Conservation (phyloP, 163 green algal genomes). For the Scenedesmus sp. region DNA sequence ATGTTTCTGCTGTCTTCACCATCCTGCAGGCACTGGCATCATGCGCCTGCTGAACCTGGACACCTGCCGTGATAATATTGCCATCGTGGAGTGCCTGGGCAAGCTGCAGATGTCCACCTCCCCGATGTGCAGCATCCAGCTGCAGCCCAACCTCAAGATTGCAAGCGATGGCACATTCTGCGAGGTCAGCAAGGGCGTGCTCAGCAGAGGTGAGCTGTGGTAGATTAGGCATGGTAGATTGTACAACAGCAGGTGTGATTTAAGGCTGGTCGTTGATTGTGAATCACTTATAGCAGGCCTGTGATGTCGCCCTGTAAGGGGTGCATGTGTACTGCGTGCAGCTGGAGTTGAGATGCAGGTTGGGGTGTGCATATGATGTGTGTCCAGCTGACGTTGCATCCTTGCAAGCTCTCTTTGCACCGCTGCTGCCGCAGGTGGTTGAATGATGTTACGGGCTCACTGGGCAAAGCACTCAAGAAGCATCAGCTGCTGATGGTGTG, state of each 20-base stretch:
- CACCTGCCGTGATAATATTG: neutral
- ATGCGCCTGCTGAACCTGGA: neutral
- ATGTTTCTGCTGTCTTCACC: neutral
- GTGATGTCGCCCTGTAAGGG: neutral
- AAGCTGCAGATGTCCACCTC: slow-evolving; percentile 19
- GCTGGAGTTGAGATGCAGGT: neutral
- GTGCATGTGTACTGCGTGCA: neutral
- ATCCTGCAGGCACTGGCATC: slow-evolving; percentile 12
- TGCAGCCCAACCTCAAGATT: slow-evolving; percentile 14
- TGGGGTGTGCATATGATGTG: neutral
- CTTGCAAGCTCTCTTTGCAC: neutral
- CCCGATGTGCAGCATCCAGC: slow-evolving; percentile 1
- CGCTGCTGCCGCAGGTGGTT: neutral
- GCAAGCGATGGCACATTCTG: slow-evolving; percentile 6
- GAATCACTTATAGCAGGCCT: neutral
- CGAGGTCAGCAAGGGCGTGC: slow-evolving; percentile 9
- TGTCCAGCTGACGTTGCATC: neutral
- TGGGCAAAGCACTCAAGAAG: neutral
- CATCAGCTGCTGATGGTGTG: neutral
- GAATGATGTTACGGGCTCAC: neutral
- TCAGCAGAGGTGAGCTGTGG: slow-evolving; percentile 6
- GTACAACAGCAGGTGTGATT: neutral
- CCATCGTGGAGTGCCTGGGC: slow-evolving; percentile 11
- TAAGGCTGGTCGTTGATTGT: neutral
- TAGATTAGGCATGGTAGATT: neutral